phyloP scores from a whole-genome alignment of 352 stramenopile species.

The Hyaloperonospora arabidopsidis region DNA sequence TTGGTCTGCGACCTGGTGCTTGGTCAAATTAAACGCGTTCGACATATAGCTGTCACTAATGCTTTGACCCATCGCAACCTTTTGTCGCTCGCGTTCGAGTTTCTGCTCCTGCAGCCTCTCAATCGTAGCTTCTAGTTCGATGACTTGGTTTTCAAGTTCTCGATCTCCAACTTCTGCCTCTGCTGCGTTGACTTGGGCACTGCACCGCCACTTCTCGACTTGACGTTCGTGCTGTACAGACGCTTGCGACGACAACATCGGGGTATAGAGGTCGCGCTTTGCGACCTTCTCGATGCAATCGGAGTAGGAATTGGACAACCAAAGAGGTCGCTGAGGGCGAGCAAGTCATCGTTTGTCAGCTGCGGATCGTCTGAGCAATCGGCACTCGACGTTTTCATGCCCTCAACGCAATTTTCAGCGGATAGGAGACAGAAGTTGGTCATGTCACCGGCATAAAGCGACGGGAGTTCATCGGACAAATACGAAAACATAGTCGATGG shows the following conservation, averaged over 20 bases:
- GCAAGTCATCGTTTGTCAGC: conserved; percentile 23
- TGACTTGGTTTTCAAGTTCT: conserved; percentile 22
- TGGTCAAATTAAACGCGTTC: conserved; percentile 11
- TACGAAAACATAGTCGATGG: background rate
- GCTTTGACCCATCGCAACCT: background rate
- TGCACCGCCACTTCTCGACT: background rate
- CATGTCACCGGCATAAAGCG: background rate
- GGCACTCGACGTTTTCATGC: conserved; percentile 13
- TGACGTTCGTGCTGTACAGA: background rate
- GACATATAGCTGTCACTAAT: background rate
- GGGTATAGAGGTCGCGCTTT: conserved; percentile 1
- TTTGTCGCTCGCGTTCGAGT: conserved; percentile 12
- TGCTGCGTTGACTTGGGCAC: conserved; percentile 29
- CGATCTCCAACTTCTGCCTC: conserved; percentile 32
- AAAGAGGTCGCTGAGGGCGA: conserved; percentile 25
- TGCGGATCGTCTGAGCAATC: conserved; percentile 20
- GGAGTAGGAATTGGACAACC: conserved; percentile 8
- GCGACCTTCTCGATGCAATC: background rate
- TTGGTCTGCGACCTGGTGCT: conserved; percentile 17
- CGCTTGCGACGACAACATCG: conserved; percentile 14
- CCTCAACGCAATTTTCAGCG: background rate
- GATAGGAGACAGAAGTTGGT: background rate
- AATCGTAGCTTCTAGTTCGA: conserved; percentile 23
- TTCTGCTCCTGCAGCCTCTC: conserved; percentile 21
- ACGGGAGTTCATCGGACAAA: background rate